Evolutionary conservation across 352 stramenopile species (phyloP).

Genomic region (Phytophthora megakarya): DNA sequence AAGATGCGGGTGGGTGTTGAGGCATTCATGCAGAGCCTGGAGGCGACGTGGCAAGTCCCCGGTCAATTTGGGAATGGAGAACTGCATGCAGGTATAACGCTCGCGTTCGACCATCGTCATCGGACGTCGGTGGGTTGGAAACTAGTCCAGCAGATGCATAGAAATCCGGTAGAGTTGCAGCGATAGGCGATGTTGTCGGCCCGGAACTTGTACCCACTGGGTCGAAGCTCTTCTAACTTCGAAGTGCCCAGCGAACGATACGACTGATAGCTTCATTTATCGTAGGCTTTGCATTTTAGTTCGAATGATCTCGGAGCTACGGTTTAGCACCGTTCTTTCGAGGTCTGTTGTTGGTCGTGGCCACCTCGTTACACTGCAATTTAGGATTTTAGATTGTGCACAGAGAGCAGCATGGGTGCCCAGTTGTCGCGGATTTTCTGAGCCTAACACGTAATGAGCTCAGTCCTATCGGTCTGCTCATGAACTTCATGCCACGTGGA

Average conservation of each 20-base stretch:
- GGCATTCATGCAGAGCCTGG: conserved; percentile 28
- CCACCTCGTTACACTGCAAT: neutral
- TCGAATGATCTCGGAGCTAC: neutral
- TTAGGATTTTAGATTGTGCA: neutral
- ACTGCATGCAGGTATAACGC: neutral
- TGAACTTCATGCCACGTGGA: conserved; percentile 14
- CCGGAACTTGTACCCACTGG: conserved; percentile 14
- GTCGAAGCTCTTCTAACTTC: neutral
- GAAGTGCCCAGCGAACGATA: neutral
- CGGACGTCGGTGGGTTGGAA: conserved; percentile 18
- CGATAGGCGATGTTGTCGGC: conserved; percentile 5
- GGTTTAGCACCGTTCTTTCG: neutral
- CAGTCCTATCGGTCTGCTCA: neutral
- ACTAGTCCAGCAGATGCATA: conserved; percentile 1
- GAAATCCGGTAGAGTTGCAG: conserved; percentile 7
- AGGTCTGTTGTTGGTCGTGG: neutral
- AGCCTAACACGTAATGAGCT: conserved; percentile 34
- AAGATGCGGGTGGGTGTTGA: neutral
- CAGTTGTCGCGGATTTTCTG: conserved; percentile 14
- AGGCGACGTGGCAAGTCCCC: conserved; percentile 9
- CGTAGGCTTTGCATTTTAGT: neutral
- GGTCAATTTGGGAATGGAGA: conserved; percentile 25
- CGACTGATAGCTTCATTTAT: neutral
- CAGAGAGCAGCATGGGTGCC: conserved; percentile 19
- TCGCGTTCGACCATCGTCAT: conserved; percentile 5